Evolutionary conservation across 1,284 basidiomycete genomes (phyloP), one percentile per base, ranked within the genome.

Genomic region (Caloboletus inedulis): DNA sequence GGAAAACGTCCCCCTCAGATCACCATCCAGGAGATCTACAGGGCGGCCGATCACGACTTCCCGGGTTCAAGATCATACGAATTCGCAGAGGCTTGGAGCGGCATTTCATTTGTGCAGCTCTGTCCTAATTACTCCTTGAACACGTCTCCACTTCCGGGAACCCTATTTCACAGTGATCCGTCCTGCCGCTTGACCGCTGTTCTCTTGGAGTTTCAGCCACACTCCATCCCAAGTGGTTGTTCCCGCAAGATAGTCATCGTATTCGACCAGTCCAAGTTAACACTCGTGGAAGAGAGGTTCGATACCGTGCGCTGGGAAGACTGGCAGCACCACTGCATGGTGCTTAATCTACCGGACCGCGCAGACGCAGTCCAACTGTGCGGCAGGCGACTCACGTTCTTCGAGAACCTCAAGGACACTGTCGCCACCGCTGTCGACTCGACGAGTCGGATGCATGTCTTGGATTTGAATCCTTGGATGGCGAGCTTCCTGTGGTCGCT

Each of bases 261-360:
- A 21, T 56, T 71, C 40, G 66, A 71, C 14, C 69, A 66, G 31
- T 62, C 66, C 43, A 54, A 59, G 36, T 37, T 71, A 23, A 49
- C 54, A 19, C 49, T 50, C 23, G 34, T 37, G 41, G 47, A 54
- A 21, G 55, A 57, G 16, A 59, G 29, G 23, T 62, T 66, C 36
- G 59, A 58, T 30, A 29, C 41, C 16, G 56, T 71, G 18, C 59
- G 62, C 12, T 69, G 70, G 67, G 58, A 70, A 35, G 63, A 71
- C 39, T 72, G 66, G 66, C 65, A 65, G 40, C 55, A 70, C 41
- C 53, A 57, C 13, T 69, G 67, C 35, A 65, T 69, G 58, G 61
- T 69, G 37, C 56, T 70, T 29, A 72, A 69, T 37, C 52, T 72
- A 3, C 70, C 67, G 9, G 69, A 72, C 49, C 56, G 37, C 41